Conservation (phyloP, 148 eudicot genomes). For the Vaccinium myrtillus region DNA sequence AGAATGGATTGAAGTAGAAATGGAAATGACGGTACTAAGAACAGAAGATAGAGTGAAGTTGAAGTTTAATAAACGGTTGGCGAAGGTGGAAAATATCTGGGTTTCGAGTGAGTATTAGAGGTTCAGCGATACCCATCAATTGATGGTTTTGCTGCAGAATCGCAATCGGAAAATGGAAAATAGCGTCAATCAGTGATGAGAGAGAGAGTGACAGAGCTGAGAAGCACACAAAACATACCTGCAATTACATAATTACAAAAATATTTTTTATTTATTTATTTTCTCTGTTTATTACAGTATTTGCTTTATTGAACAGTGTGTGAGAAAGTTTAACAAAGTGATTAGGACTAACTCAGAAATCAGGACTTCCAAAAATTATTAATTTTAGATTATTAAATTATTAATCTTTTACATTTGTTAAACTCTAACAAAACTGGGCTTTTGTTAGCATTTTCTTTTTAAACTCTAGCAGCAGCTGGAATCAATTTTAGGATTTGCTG, state of each 20-base stretch:
- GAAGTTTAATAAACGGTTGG: not conserved
- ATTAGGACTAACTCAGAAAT: too few species aligned
- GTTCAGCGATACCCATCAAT: slow-evolving; percentile 39
- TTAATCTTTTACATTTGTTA: too few species aligned
- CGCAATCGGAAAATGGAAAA: not conserved
- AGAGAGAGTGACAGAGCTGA: not conserved
- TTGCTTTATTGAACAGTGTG: not conserved
- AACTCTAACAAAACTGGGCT: too few species aligned
- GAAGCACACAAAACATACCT: not conserved
- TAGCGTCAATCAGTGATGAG: not conserved
- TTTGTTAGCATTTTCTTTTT: too few species aligned
- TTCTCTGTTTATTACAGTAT: not conserved
- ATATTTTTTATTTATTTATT: not conserved
- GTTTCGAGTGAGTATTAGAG: slow-evolving; percentile 26
- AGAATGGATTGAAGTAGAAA: not conserved
- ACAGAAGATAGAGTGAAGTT: slow-evolving; percentile 8
- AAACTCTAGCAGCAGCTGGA: too few species aligned
- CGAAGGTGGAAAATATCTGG: slow-evolving; percentile 20
- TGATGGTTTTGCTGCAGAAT: slow-evolving; percentile 13
- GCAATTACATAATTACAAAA: not conserved
- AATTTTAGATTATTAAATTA: too few species aligned
- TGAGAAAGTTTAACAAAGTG: too few species aligned
- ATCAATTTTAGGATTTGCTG: too few species aligned
- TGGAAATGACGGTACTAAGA: not conserved
- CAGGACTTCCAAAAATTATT: too few species aligned